Percentiles rank a stretch among this genome's conserved stretches.
These are phyloP conservation scores for Sisymbrium altissimum DNA, from an alignment of 345 rosid species.

Conservation along the genomic window DNA sequence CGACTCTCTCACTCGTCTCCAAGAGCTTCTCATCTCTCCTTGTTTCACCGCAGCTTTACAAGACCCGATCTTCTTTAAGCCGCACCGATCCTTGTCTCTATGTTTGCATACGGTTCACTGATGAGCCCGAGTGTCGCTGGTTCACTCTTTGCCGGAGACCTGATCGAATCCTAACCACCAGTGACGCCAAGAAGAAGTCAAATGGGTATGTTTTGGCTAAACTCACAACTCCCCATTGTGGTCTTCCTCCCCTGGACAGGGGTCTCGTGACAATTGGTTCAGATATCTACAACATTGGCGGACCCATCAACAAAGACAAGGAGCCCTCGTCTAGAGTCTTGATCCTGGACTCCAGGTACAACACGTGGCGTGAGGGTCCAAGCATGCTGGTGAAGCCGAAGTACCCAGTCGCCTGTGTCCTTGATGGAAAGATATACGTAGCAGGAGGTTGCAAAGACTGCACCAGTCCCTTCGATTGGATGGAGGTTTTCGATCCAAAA, in stretches of 20 bases:
- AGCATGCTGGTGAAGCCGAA: slow-evolving; percentile 49
- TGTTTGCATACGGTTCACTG: slow-evolving; percentile 44
- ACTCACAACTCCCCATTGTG: slow-evolving; percentile 26
- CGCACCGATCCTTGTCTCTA: slow-evolving; percentile 49
- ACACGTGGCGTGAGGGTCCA: slow-evolving; percentile 53
- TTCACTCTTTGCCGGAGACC: slow-evolving; percentile 38
- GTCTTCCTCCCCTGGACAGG: slow-evolving; percentile 11
- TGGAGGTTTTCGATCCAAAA: background rate
- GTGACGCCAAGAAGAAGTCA: background rate
- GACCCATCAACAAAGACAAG: background rate
- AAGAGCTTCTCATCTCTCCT: slow-evolving; percentile 47
- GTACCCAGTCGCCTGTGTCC: slow-evolving; percentile 49
- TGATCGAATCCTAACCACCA: slow-evolving; percentile 8
- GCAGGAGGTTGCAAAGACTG: slow-evolving; percentile 33
- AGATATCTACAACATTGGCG: slow-evolving; percentile 50
- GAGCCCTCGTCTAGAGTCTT: slow-evolving; percentile 47
- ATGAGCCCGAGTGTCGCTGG: slow-evolving; percentile 35
- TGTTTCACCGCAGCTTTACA: slow-evolving; percentile 49
- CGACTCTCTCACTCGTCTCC: slow-evolving; percentile 56
- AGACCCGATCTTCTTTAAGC: slow-evolving; percentile 37
- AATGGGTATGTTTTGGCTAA: background rate
- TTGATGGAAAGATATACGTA: slow-evolving; percentile 54
- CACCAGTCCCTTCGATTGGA: slow-evolving; percentile 3
- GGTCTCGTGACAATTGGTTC: slow-evolving; percentile 25
- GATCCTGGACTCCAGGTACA: slow-evolving; percentile 56